phyloP scores from a whole-genome alignment of 148 eudicot species.

The Vaccinium darrowii region DNA sequence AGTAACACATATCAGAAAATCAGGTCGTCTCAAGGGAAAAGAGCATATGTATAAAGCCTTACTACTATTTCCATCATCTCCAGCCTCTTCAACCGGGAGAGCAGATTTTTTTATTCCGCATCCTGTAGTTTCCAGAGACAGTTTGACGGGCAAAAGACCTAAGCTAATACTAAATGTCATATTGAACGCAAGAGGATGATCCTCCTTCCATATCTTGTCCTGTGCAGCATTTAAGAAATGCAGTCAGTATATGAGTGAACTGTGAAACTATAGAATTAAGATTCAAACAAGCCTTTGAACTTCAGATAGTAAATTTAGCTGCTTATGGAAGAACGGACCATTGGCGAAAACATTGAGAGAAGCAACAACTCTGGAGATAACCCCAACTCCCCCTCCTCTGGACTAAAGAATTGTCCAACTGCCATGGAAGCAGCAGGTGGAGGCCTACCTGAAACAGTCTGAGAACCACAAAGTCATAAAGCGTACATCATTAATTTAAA shows the following conservation, averaged over 20 bases:
- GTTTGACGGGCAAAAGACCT: constrained; percentile 73
- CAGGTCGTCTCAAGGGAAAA: neutral
- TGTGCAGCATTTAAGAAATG: constrained; percentile 34
- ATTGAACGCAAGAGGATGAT: constrained; percentile 84
- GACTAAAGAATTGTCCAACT: constrained; percentile 89
- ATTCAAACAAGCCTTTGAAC: neutral
- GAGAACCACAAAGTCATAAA: constrained; percentile 28
- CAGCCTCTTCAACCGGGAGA: constrained; percentile 65
- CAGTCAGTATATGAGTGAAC: constrained; percentile 16
- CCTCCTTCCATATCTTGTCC: constrained; percentile 72
- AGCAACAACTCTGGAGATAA: constrained; percentile 55
- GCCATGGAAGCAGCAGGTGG: constrained; percentile 99
- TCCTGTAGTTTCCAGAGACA: constrained; percentile 72
- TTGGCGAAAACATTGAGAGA: constrained; percentile 52
- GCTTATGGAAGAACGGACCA: constrained; percentile 38
- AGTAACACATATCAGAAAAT: neutral
- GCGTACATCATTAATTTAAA: neutral
- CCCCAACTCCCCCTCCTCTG: constrained; percentile 46
- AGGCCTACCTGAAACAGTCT: constrained; percentile 97
- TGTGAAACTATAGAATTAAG: constrained; percentile 13
- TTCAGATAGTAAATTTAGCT: constrained; percentile 9
- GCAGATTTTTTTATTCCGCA: constrained; percentile 85
- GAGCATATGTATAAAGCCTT: constrained; percentile 28
- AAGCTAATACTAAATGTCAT: constrained; percentile 75
- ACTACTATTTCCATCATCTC: constrained; percentile 65